Evolutionary conservation across 2,329 filamentous ascomycete genomes (phyloP), one percentile per base, ranked within the genome.

Genomic region (Erysiphe neolycopersici): DNA sequence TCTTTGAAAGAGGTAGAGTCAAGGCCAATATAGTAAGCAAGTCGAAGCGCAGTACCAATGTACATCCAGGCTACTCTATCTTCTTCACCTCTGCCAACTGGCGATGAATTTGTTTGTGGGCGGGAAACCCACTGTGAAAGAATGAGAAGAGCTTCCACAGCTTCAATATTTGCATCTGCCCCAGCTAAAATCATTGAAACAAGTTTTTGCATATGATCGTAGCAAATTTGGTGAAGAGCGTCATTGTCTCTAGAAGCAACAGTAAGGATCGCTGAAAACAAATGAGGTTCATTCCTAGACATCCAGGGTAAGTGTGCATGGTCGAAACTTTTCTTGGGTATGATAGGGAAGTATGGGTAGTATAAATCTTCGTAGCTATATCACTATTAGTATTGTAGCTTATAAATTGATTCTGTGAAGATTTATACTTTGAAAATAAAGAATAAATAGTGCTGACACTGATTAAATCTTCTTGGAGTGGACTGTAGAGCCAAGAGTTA

Each of bases 61-160:
- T 80, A 73, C 76, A 81, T 81, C 77, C 77, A 82, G 0, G 76
- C 75, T 29, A 77, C 75, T 38, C 77, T 68, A 51, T 82, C 76
- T 53, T 81, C 77, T 55, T 81, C 76, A 9, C 77, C 77, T 44
- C 76, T 67, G 0, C 76, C 77, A 17, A 81, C 72, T 26, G 51
- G 47, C 19, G 51, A 46, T 17, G 50, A 48, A 6, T 49, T 50
- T 46, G 55, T 53, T 22, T 53, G 53, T 14, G 53, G 49, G 46
- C 56, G 53, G 2, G 54, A 54, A 17, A 56, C 75, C 77, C 77
- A 82, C 52, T 82, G 76, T 0, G 77, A 76, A 1, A 82, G 66
- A 2, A 82, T 61, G 0, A 81, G 61, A 1, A 82, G 59, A 1
- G 75, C 74, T 53, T 82, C 76, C 0, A 81, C 76, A 1, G 76